phyloP scores from a whole-genome alignment of 2,329 filamentous ascomycete genomes.

The Diaporthe vexans region DNA sequence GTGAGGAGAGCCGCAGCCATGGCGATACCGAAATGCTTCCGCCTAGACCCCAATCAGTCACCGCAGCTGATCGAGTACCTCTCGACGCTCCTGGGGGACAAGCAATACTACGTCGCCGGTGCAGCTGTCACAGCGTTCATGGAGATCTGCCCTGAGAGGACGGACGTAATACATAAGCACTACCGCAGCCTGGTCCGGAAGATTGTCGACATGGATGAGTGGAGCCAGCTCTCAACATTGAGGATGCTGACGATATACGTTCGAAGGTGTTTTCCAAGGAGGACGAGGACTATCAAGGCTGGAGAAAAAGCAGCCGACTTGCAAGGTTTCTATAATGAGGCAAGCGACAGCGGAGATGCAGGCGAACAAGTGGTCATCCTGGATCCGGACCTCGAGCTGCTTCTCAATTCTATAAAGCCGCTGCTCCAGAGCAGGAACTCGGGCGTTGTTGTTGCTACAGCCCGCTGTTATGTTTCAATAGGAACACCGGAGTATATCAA shows the following conservation, averaged over 20 bases:
- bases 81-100: conserved; percentile 83
- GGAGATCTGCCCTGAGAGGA: conserved; percentile 87
- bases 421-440: conserved; percentile 93
- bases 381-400: conserved; percentile 85
- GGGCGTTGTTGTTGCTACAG: conserved; percentile 90
- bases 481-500: conserved; percentile 84
- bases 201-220: conserved; percentile 98
- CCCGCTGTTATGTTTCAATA: conserved; percentile 86
- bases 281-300: conserved; percentile 69
- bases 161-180: conserved; percentile 91
- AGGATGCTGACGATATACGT: conserved; percentile 87
- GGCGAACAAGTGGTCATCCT: conserved; percentile 72
- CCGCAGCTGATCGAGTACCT: conserved; percentile 90
- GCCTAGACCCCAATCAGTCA: conserved; percentile 86
- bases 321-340: conserved; percentile 87
- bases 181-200: conserved; percentile 90
- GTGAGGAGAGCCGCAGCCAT: conserved; percentile 94
- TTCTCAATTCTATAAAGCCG: conserved; percentile 85
- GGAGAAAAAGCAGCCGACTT: conserved; percentile 58
- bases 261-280: conserved; percentile 86
- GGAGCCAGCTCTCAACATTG: conserved; percentile 90
- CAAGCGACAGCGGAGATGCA: conserved; percentile 58
- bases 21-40: conserved; percentile 95
- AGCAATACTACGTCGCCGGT: conserved; percentile 96
- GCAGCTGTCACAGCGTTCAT: conserved; percentile 91